phyloP scores from a whole-genome alignment of 352 stramenopile species.

The Pythium aquatile region DNA sequence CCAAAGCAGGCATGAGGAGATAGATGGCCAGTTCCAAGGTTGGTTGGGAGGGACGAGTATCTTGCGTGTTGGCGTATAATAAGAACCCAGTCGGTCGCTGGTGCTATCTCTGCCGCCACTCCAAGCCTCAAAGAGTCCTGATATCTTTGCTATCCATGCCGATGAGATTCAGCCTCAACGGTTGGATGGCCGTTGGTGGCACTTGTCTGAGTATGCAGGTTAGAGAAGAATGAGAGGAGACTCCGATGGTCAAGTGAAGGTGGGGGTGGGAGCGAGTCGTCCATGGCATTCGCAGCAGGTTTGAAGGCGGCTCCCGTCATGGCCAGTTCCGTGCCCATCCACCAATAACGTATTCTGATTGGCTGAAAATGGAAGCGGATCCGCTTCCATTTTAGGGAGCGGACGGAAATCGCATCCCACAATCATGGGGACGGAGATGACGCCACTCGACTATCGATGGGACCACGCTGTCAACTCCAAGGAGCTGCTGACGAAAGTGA shows the following conservation, averaged over 20 bases:
- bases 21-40: not conserved
- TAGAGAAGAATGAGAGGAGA: not conserved
- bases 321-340: not conserved
- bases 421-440: conserved; percentile 26
- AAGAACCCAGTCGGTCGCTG: not conserved
- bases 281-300: not conserved
- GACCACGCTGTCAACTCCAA: conserved; percentile 64
- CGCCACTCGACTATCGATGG: conserved; percentile 58
- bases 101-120: not conserved
- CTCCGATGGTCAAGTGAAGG: not conserved
- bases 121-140: not conserved
- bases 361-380: conserved; percentile 4
- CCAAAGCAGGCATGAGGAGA: too few relatives aligned
- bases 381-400: not conserved
- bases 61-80: not conserved
- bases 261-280: not conserved
- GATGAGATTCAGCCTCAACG: not conserved
- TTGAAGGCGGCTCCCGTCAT: not conserved
- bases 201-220: too few relatives aligned
- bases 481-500: conserved; percentile 31
- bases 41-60: not conserved
- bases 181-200: not conserved
- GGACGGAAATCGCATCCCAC: not conserved
- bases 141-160: not conserved
- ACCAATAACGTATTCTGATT: conserved; percentile 10